Base-by-base conservation (phyloP, 2,329 filamentous ascomycete species). In the Arachnomyces sp. region DNA sequence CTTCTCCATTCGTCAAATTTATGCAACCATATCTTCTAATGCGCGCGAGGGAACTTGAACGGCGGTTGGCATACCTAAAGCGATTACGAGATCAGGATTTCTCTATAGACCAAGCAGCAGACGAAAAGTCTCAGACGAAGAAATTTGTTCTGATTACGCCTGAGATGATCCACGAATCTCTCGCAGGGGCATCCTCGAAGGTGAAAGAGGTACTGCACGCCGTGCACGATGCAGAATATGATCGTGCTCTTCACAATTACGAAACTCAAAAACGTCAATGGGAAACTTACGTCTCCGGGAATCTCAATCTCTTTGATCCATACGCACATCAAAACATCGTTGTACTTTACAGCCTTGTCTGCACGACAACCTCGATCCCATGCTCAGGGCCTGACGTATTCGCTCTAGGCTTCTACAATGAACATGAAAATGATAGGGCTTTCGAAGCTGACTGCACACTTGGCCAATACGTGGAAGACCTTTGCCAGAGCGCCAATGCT, bases 301-400 rank as follows among this genome's bases (percentile, higher is more conserved):
- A 92, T 50, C 70, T 84, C 25, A 84, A 93, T 54, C 73, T 96
- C 1, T 98, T 95, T 52, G 88, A 98, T 56, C 92, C 93, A 0
- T 92, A 88, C 56, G 84, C 87, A 0, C 93, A 98, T 56, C 92
- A 98, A 55, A 94, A 92, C 55, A 95, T 98, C 44, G 87, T 93
- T 8, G 85, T 96, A 2, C 68, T 98, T 7, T 93, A 93, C 63
- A 96, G 90, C 12, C 79, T 92, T 16, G 90, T 95, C 37, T 96
- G 90, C 58, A 95, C 89, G 0, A 80, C 83, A 45, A 95, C 88
- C 1, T 94, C 92, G 39, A 88, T 94, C 31, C 92, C 92, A 1
- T 98, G 92, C 55, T 80, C 82, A 34, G 93, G 93, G 17, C 92
- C 92, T 1, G 86, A 88, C 43, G 72, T 95, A n/a, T 77, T 96